phyloP scores from a whole-genome alignment of 2,329 filamentous ascomycete species.

The Dichotomopilus funicola region DNA sequence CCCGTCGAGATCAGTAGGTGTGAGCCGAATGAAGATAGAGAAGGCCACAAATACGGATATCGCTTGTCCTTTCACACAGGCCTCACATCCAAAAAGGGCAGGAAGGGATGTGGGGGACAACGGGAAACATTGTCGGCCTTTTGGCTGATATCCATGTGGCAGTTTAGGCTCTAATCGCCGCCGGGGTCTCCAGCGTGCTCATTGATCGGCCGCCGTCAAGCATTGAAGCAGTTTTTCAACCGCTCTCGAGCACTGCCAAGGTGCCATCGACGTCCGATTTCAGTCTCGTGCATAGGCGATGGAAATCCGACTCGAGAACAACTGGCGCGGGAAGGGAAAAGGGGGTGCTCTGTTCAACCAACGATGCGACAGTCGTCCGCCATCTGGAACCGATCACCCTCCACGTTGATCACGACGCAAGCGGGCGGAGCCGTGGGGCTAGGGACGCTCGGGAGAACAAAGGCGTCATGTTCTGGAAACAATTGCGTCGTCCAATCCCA shows the following conservation, averaged over 20 bases:
- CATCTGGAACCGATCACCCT: constrained; percentile 8
- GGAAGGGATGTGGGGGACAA: constrained; percentile 15
- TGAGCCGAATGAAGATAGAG: no score
- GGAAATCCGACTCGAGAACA: constrained; percentile 10
- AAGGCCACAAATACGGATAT: no score
- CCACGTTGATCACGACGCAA: background rate
- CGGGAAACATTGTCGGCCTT: constrained; percentile 19
- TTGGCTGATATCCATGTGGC: constrained; percentile 27
- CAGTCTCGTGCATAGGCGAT: constrained; percentile 21
- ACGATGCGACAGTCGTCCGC: constrained; percentile 10
- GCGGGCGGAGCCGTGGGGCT: constrained; percentile 8
- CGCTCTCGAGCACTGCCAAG: constrained; percentile 15
- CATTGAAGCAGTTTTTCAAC: background rate
- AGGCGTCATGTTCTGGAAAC: background rate
- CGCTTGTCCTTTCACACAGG: no score
- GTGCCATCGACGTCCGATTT: constrained; percentile 18
- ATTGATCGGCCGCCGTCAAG: constrained; percentile 4
- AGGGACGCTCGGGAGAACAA: constrained; percentile 11
- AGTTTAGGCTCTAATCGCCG: constrained; percentile 25
- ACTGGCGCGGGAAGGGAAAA: background rate
- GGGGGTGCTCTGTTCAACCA: constrained; percentile 2
- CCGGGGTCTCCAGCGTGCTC: constrained; percentile 10
- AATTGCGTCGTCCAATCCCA: background rate
- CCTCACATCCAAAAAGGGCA: no score
- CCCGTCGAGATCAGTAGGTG: no score